Percentiles rank a stretch among this genome's conserved stretches.
Evolutionary conservation across 306 rosid genomes (phyloP).

Genomic region (Quercus glauca): DNA sequence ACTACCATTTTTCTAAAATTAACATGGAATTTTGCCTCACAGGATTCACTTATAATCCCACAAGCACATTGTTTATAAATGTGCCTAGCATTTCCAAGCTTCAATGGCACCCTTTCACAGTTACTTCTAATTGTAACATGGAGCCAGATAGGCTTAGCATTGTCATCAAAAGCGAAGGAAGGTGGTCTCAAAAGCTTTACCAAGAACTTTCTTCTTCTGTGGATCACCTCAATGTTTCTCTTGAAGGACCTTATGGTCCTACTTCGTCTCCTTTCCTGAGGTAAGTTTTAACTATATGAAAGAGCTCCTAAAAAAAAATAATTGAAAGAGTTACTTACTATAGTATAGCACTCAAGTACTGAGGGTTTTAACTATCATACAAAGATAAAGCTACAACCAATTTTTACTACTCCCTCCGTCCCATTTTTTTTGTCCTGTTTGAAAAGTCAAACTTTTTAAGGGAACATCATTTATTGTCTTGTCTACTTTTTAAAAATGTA

Average conservation of each 20-base stretch:
- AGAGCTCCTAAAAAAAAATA: no score
- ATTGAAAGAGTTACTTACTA: no score
- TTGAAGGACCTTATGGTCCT: constrained; percentile 91
- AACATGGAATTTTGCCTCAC: not conserved
- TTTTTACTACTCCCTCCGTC: no score
- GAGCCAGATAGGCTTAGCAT: constrained; percentile 49
- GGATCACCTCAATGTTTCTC: constrained; percentile 54
- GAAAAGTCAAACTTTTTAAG: no score
- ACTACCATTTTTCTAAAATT: not conserved
- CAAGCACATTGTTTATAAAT: constrained; percentile 61
- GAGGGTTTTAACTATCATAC: no score
- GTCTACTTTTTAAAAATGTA: no score
- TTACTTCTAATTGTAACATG: constrained; percentile 51
- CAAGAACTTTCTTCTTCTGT: constrained; percentile 40
- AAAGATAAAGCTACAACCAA: not conserved
- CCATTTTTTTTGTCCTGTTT: no score
- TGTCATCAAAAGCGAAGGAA: constrained; percentile 49
- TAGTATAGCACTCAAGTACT: no score
- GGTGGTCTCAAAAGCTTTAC: constrained; percentile 59
- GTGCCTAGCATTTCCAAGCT: constrained; percentile 66
- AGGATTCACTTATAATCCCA: constrained; percentile 59
- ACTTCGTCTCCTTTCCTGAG: constrained; percentile 43
- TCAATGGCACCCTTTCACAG: constrained; percentile 88
- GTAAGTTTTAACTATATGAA: constrained; percentile 13
- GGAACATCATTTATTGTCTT: no score